Percentiles rank a stretch among this genome's conserved stretches.
phyloP scores from a whole-genome alignment of 345 rosid genomes.

The Noccaea bulbosa region DNA sequence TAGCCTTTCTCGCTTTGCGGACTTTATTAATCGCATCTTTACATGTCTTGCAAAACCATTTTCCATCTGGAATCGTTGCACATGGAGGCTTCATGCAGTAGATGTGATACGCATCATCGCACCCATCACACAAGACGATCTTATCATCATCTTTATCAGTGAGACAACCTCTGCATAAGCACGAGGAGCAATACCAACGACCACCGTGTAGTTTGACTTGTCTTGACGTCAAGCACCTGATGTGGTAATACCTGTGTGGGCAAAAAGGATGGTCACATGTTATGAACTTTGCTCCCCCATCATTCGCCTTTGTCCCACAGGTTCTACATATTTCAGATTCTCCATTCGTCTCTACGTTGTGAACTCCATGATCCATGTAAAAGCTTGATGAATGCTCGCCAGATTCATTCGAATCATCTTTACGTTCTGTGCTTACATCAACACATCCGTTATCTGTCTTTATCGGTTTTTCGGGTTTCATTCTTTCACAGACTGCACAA shows the following conservation, averaged over 20 bases:
- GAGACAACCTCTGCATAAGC: constrained; percentile 80
- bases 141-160: constrained; percentile 76
- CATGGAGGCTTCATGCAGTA: constrained; percentile 83
- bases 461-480: constrained; percentile 50
- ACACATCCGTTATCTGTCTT: constrained; percentile 40
- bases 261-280: constrained; percentile 71
- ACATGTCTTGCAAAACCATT: constrained; percentile 87
- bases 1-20: constrained; percentile 53
- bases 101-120: constrained; percentile 90
- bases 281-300: constrained; percentile 52
- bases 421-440: constrained; percentile 36
- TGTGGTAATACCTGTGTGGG: constrained; percentile 68
- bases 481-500: constrained; percentile 73
- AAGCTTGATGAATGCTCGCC: constrained; percentile 58
- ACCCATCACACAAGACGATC: constrained; percentile 85
- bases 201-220: constrained; percentile 64
- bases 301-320: constrained; percentile 53
- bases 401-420: constrained; percentile 45
- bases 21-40: constrained; percentile 56
- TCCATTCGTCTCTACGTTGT: constrained; percentile 33
- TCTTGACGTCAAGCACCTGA: constrained; percentile 71
- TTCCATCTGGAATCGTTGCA: constrained; percentile 58
- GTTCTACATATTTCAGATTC: constrained; percentile 51
- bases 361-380: constrained; percentile 43
- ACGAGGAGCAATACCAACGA: constrained; percentile 92